Evolutionary conservation across 192 early-diverging fungal species (phyloP), one percentile per base, ranked within the genome.

Genomic region (Helicostylum pulchrum): DNA sequence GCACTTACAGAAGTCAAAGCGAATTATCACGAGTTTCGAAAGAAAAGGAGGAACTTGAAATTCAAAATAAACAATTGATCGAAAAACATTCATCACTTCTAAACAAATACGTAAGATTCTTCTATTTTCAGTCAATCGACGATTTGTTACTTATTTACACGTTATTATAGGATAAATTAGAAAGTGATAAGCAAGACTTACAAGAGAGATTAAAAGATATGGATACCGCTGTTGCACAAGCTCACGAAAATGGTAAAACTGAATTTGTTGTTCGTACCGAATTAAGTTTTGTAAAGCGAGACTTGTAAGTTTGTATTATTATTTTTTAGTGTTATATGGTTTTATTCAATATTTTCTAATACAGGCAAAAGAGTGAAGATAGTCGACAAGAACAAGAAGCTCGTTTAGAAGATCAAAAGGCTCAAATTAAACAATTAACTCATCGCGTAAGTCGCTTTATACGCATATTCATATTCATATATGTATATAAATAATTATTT

Each of bases 181-280:
- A 87, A 32, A 72, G 74, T 11, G 87, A 91, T 32, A 89, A 87
- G 59, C 80, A 85, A 42, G 92, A 93, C 21, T 71, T 93, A 15
- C 83, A 87, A 65, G 72, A 65, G 23, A 80, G 88, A 59, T 74
- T 97, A 72, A 78, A 80, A 30, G 94, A 97, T 51, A 78, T 94
- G 77, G 93, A 96, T 69, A 76, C 75, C 26, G 80, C 87, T 0
- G 77, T 93, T 54, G 82, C 87, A 19, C 82, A 84, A 15, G 82
- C 88, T 17, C 77, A 85, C 56, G 85, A 92, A 66, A 85, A 84
- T 26, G 94, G 91, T 17, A 86, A 87, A 72, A 78, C 85, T 17
- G 94, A 98, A 60, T 94, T 94, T 66, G 65, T 96, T 47, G 80
- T 94, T 78, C 77, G 84, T 34, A 82, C 88, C 20, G 95, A 98